phyloP scores from a whole-genome alignment of 495 filamentous ascomycete species.

The Podospora appendiculata region DNA sequence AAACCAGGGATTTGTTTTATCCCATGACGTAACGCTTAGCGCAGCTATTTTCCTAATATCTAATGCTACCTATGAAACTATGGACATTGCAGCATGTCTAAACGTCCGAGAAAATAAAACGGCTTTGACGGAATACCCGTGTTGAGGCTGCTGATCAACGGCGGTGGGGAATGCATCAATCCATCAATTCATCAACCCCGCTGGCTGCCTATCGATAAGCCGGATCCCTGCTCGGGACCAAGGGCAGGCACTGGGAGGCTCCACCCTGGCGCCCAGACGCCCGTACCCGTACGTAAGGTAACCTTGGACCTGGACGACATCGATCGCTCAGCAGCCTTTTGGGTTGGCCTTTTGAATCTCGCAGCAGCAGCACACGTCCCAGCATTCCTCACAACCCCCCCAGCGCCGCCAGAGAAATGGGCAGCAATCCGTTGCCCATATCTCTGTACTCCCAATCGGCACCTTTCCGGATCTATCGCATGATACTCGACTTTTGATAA shows the following conservation, averaged over 20 bases:
- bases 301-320: background rate
- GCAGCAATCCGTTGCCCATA: background rate
- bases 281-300: background rate
- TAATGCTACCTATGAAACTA: too few species aligned
- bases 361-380: too few species aligned
- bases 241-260: background rate
- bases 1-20: too few species aligned
- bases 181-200: background rate
- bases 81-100: too few species aligned
- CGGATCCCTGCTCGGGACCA: background rate
- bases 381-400: too few species aligned
- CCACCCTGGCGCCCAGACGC: background rate
- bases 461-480: background rate
- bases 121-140: background rate
- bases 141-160: too few species aligned
- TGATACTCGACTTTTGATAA: constrained; percentile 8
- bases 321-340: background rate
- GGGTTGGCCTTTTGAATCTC: too few species aligned
- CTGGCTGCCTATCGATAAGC: constrained; percentile 13
- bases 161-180: background rate
- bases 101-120: too few species aligned
- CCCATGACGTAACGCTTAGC: too few species aligned
- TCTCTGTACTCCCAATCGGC: background rate
- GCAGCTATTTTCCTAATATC: too few species aligned
- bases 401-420: constrained; percentile 1